A percentile compares a stretch with the other conserved stretches of the same genome.
phyloP scores from a whole-genome alignment of 208 protist species.

The Trypanosoma cruzi region DNA sequence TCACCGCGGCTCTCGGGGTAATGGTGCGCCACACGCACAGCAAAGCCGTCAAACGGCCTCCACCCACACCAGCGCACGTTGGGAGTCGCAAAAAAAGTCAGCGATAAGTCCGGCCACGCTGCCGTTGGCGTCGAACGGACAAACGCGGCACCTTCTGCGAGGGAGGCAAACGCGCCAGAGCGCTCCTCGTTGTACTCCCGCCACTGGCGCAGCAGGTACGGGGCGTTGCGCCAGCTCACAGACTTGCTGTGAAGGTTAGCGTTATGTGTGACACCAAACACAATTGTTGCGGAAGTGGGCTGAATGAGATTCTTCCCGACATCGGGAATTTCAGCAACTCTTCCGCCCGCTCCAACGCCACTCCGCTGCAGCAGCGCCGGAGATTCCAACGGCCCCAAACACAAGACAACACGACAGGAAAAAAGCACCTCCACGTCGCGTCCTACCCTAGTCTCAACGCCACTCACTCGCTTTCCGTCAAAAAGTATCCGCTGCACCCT shows the following conservation, averaged over 20 bases:
- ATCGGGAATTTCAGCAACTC: constrained; percentile 37
- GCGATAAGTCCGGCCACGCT: constrained; percentile 45
- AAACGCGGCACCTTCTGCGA: constrained; percentile 59
- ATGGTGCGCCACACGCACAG: constrained; percentile 69
- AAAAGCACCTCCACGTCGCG: constrained; percentile 4
- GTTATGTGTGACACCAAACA: constrained; percentile 42
- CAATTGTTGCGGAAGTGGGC: constrained; percentile 39
- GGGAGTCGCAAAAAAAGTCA: constrained; percentile 65
- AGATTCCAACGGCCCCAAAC: constrained; percentile 52
- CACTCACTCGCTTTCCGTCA: constrained; percentile 20
- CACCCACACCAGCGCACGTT: constrained; percentile 43
- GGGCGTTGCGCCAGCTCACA: constrained; percentile 56
- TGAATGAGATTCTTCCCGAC: constrained; percentile 76
- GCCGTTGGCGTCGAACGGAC: constrained; percentile 44
- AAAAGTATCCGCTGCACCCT: constrained; percentile 40
- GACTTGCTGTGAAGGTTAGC: constrained; percentile 57
- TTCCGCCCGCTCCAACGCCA: constrained; percentile 45
- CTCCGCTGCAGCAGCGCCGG: constrained; percentile 66
- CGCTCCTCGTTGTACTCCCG: constrained; percentile 70
- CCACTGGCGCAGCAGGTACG: constrained; percentile 64
- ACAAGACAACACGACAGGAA: constrained; percentile 40
- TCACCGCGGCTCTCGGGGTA: constrained; percentile 62
- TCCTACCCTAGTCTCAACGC: constrained; percentile 28
- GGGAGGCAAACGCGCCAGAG: constrained; percentile 59
- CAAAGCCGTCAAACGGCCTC: constrained; percentile 53